A percentile compares a stretch with the other conserved stretches of the same genome.
phyloP scores from a whole-genome alignment of 75 land plant species.

The Picea glauca region DNA sequence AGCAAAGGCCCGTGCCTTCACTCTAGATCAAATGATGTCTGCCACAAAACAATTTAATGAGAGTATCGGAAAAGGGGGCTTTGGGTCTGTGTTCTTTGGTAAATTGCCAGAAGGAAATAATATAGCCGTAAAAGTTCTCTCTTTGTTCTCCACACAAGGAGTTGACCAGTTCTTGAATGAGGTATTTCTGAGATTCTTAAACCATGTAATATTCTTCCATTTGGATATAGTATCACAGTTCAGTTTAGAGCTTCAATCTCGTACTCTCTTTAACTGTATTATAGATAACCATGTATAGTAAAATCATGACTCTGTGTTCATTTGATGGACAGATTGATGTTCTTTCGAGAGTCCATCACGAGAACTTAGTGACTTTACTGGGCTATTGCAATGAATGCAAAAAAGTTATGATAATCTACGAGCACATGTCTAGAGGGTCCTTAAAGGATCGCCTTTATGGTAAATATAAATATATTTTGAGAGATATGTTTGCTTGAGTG shows the following conservation, averaged over 20 bases:
- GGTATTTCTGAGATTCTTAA: not conserved
- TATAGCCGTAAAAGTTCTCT: conserved; percentile 45
- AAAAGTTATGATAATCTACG: conserved; percentile 42
- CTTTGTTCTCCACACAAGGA: conserved; percentile 38
- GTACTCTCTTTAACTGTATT: not conserved
- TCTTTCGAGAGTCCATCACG: conserved; percentile 17
- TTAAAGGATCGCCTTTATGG: conserved; percentile 44
- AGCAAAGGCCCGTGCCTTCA: conserved; percentile 17
- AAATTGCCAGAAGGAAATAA: conserved; percentile 23
- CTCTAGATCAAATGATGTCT: conserved; percentile 36
- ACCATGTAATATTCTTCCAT: not conserved
- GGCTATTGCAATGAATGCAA: conserved; percentile 34
- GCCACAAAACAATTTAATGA: conserved; percentile 46
- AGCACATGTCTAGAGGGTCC: conserved; percentile 35
- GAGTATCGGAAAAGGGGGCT: conserved; percentile 44
- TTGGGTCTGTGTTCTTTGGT: conserved; percentile 48
- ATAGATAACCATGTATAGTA: not conserved
- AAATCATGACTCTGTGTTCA: too few relatives aligned
- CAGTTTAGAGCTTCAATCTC: not conserved
- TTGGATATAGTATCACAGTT: too few relatives aligned
- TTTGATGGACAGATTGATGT: conserved; percentile 11
- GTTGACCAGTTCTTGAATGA: conserved; percentile 48
- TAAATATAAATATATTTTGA: not conserved
- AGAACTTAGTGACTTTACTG: conserved; percentile 27
- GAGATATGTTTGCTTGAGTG: not conserved